These are phyloP conservation scores for Huntiella moniliformis DNA, from an alignment of 2,329 filamentous ascomycete genomes.

Conservation along the genomic window DNA sequence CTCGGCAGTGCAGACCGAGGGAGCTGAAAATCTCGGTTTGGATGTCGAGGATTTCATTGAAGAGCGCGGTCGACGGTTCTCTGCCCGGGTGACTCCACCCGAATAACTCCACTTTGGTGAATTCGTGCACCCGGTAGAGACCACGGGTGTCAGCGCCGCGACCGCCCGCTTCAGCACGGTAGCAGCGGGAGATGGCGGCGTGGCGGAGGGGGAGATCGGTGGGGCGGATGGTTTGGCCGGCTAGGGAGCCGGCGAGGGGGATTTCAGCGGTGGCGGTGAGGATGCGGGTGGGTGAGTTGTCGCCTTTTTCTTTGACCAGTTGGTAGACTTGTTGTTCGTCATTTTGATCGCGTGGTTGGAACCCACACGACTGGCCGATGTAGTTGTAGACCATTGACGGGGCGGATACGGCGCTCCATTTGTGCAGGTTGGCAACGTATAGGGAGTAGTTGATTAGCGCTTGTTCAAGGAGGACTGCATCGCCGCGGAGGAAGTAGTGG, in stretches of 20 bases:
- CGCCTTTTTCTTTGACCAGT: conserved; percentile 22
- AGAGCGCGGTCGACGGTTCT: conserved; percentile 32
- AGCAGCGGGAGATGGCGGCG: conserved; percentile 79
- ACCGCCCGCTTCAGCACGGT: conserved; percentile 83
- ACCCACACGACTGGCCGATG: conserved; percentile 79
- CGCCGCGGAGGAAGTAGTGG: conserved; percentile 91
- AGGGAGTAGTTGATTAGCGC: conserved; percentile 79
- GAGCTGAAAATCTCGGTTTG: conserved; percentile 66
- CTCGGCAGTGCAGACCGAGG: conserved; percentile 65
- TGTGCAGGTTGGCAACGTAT: conserved; percentile 47
- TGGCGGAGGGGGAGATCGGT: conserved; percentile 54
- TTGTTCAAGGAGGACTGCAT: conserved; percentile 85
- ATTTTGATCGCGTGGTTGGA: conserved; percentile 77
- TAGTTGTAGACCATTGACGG: conserved; percentile 84
- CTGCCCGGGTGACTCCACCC: conserved; percentile 55
- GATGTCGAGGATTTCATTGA: conserved; percentile 70
- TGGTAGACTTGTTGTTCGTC: conserved; percentile 86
- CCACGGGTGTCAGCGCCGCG: conserved; percentile 83
- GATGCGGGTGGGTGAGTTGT: conserved; percentile 47
- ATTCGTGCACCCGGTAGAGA: conserved; percentile 91
- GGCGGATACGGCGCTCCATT: conserved; percentile 67
- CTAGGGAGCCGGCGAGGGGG: conserved; percentile 77
- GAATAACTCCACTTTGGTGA: conserved; percentile 96
- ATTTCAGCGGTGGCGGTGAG: conserved; percentile 89
- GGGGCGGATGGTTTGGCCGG: conserved; percentile 47